phyloP scores from a whole-genome alignment of 1,284 basidiomycete species.

The Cryptococcus sp. region DNA sequence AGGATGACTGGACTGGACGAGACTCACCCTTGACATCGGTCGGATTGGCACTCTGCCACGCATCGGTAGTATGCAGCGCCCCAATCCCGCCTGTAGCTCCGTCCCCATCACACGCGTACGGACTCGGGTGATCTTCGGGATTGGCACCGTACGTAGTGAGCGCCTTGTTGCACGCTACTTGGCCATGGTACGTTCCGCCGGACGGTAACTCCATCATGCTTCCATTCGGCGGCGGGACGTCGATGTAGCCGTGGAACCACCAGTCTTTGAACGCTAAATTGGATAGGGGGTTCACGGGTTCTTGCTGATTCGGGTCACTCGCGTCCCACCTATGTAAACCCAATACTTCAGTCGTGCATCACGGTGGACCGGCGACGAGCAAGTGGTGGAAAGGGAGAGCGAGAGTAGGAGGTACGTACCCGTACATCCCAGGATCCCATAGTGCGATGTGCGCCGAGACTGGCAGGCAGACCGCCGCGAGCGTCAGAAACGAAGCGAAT shows the following conservation, averaged over 20 bases:
- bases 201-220: slow-evolving; percentile 44
- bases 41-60: slow-evolving; percentile 32
- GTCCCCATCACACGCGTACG: slow-evolving; percentile 35
- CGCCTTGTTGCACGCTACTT: slow-evolving; percentile 44
- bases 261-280: slow-evolving; percentile 63
- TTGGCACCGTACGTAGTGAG: slow-evolving; percentile 30
- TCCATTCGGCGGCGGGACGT: slow-evolving; percentile 38
- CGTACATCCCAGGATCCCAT: slow-evolving; percentile 46
- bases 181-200: slow-evolving; percentile 38
- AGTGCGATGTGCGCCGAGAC: slow-evolving; percentile 42
- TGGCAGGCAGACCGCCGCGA: slow-evolving; percentile 10
- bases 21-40: slow-evolving; percentile 32
- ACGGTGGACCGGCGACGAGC: neutral
- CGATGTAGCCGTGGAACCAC: slow-evolving; percentile 62
- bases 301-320: slow-evolving; percentile 37
- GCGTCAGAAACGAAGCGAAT: slow-evolving; percentile 15
- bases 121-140: slow-evolving; percentile 24
- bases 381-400: neutral
- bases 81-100: slow-evolving; percentile 35
- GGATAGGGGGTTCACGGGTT: slow-evolving; percentile 61
- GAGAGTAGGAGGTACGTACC: slow-evolving; percentile 26
- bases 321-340: slow-evolving; percentile 32
- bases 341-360: neutral
- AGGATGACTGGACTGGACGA: neutral
- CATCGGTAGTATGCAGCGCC: slow-evolving; percentile 44